Percentiles rank a stretch among this genome's conserved stretches.
These are phyloP conservation scores for Diaporthe sp. DNA, from an alignment of 2,329 filamentous ascomycete genomes.

Conservation along the genomic window DNA sequence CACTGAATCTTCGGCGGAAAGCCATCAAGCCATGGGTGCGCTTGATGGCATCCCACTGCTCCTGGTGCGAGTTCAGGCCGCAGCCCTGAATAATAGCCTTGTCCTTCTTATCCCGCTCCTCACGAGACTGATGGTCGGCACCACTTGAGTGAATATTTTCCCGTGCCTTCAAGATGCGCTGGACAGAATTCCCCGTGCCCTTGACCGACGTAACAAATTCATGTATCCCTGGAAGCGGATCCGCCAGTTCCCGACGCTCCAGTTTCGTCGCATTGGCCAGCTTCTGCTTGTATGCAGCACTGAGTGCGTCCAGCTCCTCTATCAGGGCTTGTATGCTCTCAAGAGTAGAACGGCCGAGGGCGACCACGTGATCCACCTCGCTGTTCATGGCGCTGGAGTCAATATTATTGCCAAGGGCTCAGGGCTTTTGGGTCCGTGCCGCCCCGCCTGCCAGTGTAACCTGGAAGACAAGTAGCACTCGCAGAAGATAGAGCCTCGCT, in stretches of 20 bases:
- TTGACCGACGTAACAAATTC: constrained; percentile 41
- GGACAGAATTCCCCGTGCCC: constrained; percentile 38
- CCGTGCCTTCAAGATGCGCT: constrained; percentile 36
- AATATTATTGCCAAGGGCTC: background rate
- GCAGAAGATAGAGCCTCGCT: background rate
- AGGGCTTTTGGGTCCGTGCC: background rate
- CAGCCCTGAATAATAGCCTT: constrained; percentile 35
- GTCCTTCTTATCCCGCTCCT: constrained; percentile 42
- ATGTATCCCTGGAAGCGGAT: constrained; percentile 40
- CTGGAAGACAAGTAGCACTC: background rate
- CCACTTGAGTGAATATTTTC: background rate
- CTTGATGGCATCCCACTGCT: constrained; percentile 42
- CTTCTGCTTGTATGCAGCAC: constrained; percentile 37
- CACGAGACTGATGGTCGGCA: background rate
- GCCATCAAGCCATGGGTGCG: constrained; percentile 40
- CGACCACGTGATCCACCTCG: constrained; percentile 24
- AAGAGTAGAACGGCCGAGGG: constrained; percentile 28
- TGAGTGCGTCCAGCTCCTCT: constrained; percentile 37
- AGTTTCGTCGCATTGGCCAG: constrained; percentile 34
- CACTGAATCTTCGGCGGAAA: constrained; percentile 39
- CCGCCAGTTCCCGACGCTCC: constrained; percentile 39
- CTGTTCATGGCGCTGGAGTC: constrained; percentile 6
- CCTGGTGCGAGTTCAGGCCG: constrained; percentile 33
- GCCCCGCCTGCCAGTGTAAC: background rate
- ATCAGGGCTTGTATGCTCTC: constrained; percentile 35